Base-by-base conservation (phyloP, 768 basidiomycete genomes). In the Amanita subjunquillea region DNA sequence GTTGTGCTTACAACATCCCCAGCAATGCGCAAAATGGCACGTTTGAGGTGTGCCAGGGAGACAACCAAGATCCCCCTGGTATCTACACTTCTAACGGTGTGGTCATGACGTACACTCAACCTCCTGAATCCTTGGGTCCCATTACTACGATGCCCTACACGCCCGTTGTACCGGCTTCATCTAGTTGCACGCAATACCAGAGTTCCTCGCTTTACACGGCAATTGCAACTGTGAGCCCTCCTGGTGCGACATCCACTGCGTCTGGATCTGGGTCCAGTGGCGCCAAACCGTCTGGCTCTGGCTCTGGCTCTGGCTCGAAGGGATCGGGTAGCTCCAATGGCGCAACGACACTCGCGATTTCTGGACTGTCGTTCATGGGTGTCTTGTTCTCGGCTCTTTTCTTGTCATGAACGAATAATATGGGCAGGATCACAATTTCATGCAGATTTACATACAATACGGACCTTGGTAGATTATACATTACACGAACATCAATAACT, bases 1-100 rank as follows among this genome's bases (percentile, higher is more conserved):
- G 90, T 8, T 83, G 85, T 58, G 60, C 56, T 2, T 89, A 81
- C 72, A 91, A 89, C 63, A 82, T 77, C 15, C 88, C 88, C 13
- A 80, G 76, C 63, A 65, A 70, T 32, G 83, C 84, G 34, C 63
- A 73, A 45, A 69, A 81, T 42, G 77, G 75, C 27, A 69, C 71
- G 0, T 91, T 87, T 67, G 78, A 80, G 54, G 67, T 72, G 6
- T 91, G 89, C 68, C 61, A 76, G 7, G 79, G 80, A 22, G 84
- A 87, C n/a, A 69, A 78, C 61, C 80, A 82, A 70, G 71, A 73
- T 13, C 72, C 72, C 48, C 79, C 81, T 6, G 87, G 86, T n/a
- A 51, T 68, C 22, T 74, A 72, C 57, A 69, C 68, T 12, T 36
- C 55, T 3, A 58, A 63, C 50, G 78, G 82, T 29, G 40, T 23